Evolutionary conservation across 2,329 filamentous ascomycete genomes (phyloP), one percentile per base, ranked within the genome.

Genomic region (Phoma sp.): DNA sequence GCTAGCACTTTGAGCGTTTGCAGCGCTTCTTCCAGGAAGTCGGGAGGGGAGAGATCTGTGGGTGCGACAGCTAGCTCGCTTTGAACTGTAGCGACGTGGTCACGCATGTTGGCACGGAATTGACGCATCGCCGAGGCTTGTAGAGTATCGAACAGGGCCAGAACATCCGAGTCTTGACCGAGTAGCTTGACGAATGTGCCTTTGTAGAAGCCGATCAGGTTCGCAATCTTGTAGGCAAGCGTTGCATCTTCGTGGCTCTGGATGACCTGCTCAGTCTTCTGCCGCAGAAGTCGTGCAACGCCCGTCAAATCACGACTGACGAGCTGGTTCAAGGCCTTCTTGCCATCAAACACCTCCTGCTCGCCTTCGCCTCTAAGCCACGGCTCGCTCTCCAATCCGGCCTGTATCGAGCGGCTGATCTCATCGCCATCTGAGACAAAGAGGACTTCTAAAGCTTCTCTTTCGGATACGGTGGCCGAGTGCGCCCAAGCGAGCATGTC

Each of bases 401-500:
- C 87, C 69, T 91, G 86, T 24, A 97, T 88, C 0, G 89, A 91
- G 61, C 87, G 90, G 24, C 89, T 89, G 52, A 98, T 90, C 67
- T 96, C 92, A 59, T 95, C 90, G 2, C 91, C 93, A 59, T 97
- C 93, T 0, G 90, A 89, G 37, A 97, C 88, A 70, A 99, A 99
- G 0, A 99, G 80, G 2, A 92, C 87, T 73, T 98, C 94, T 6
- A 99, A 81, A 0, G 93, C 92, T 75, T 99, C 95, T 47, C 91
- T 85, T 75, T 99, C 95, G 29, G 94, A 96, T 1, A 99, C 95
- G 0, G 94, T 89, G 2, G 93, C 90, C 0, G 95, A 96, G 73
- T 99, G 95, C 6, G 90, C 87, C 95, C 95, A 99, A 5, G 95
- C 95, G 13, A 99, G 83, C 93, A 99, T 99, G 71, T 99, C 95